Evolutionary conservation across 305 asterid species (phyloP), one percentile per base, ranked within the genome.

Genomic region (Solanum hybrid): DNA sequence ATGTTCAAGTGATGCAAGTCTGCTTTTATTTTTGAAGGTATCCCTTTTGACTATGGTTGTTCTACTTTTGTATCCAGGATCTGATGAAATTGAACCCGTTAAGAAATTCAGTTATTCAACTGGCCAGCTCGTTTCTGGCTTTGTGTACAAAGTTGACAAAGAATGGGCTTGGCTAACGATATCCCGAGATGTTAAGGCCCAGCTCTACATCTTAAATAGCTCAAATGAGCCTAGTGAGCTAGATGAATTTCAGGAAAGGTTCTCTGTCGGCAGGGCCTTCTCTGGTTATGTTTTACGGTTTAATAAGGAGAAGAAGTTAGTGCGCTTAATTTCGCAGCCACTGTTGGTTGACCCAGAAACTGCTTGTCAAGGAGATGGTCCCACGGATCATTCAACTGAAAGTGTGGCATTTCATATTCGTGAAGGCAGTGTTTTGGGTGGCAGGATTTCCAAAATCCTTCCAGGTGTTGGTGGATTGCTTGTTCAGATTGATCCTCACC

Each of bases 381-480:
- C 90, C 73, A 42, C 89, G 29, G 90, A 90, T 90, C 90, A 78
- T 40, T 90, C 89, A 73, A 73, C 72, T 86, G 91, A 80, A 78
- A 91, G 4, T 69, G n/a, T 87, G 80, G 31, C 90, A 91, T 31
- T 90, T 75, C 98, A 94, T 93, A 87, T 97, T 91, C 87, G 84
- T 88, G 95, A 95, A 92, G 98, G 97, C 69, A 90, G 91, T 88
- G 42, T 90, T 88, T 94, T 95, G 90, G 98, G 97, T 92, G 99
- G 99, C 89, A 93, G 97, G 92, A 92, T 97, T 89, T 97, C 97
- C 85, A 95, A 93, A 91, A 93, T 96, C 90, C 95, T 97, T 92
- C 95, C 98, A 24, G 99, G 98, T 88, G 95, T 95, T 90, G 96
- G 98, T 89, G 99, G 99, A 42, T 86, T 96, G 92, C 91, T 94